A percentile compares a stretch with the other conserved stretches of the same genome.
phyloP scores from a whole-genome alignment of 495 filamentous ascomycete genomes.

The Chlorociboria aeruginascens region DNA sequence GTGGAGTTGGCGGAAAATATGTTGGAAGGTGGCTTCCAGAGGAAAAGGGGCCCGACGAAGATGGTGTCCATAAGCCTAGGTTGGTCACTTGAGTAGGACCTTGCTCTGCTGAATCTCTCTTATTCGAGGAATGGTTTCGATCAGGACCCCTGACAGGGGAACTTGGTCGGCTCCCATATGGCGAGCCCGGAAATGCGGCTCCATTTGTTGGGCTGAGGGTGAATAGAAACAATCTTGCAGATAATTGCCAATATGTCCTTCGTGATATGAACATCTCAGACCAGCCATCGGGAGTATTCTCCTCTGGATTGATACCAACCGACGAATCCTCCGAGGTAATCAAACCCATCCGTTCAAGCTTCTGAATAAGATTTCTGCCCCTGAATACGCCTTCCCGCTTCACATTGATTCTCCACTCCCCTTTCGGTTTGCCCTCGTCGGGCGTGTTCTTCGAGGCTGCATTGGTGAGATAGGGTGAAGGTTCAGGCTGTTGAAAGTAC shows the following conservation, averaged over 20 bases:
- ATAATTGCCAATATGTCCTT: slow-evolving; percentile 83
- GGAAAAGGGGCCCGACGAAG: slow-evolving; percentile 52
- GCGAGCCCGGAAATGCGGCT: slow-evolving; percentile 43
- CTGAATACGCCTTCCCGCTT: slow-evolving; percentile 78
- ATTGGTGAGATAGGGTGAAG: slow-evolving; percentile 41
- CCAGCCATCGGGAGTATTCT: slow-evolving; percentile 54
- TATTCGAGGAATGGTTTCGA: slow-evolving; percentile 12
- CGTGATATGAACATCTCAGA: slow-evolving; percentile 70
- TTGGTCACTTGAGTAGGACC: neutral
- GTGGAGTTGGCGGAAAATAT: slow-evolving; percentile 74
- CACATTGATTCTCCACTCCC: slow-evolving; percentile 81
- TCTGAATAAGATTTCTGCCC: slow-evolving; percentile 69
- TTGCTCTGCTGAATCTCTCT: slow-evolving; percentile 6
- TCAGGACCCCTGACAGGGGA: slow-evolving; percentile 17
- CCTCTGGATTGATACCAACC: slow-evolving; percentile 53
- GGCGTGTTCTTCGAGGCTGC: slow-evolving; percentile 54
- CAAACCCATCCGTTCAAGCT: slow-evolving; percentile 86
- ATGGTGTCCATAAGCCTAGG: slow-evolving; percentile 17
- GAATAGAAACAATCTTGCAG: slow-evolving; percentile 78
- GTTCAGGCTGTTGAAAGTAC: slow-evolving; percentile 82
- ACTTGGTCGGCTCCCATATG: slow-evolving; percentile 33
- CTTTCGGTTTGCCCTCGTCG: slow-evolving; percentile 55
- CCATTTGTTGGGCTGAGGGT: slow-evolving; percentile 52
- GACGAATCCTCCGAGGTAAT: slow-evolving; percentile 64
- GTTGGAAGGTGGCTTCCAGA: slow-evolving; percentile 76